Base-by-base conservation (phyloP, 2,329 filamentous ascomycete species). In the Trichophyton schoenleinii region DNA sequence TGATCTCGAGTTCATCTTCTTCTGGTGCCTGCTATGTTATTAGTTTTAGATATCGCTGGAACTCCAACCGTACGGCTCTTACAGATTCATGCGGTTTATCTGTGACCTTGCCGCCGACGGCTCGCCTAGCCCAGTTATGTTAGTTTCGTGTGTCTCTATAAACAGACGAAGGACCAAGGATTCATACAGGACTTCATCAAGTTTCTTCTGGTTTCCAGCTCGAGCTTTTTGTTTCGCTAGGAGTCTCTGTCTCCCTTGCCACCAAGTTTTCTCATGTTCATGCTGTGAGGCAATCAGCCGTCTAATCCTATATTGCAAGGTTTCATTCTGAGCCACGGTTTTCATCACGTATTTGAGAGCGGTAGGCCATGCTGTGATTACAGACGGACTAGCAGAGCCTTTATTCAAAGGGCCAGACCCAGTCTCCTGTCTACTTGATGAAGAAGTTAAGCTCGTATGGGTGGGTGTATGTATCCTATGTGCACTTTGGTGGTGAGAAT, bases 261-360 rank as follows among this genome's bases (percentile, higher is more conserved):
- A 83, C 80, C 85, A 88, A 65, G 82, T 79, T 65, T 78, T 78
- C 65, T 87, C 83, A 66, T 87, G 81, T 46, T 79, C 77, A 66
- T 84, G 80, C 69, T 88, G 85, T 48, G 83, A 79, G 60, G 78
- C 78, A 63, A 87, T 86, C 71, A 88, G 77, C 73, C 84, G 70
- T 20, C 75, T 75, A 64, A 83, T 77, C 9, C 76, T 75, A 15
- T 71, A 70, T 48, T 79, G 70, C 1, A 75, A 70, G 36, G 71
- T 69, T 61, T 80, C 76, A 63, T 79, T 77, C 48, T 74, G 74
- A 0, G 73, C 71, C 20, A 81, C 73, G 2, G 75, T 75, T 59
- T 74, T 75, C 74, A 79, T 81, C 22, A 82, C 75, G 70, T 79
- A 77, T 65, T 74, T 74, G 36, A 82, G 68, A 5, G 79, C 80